phyloP scores from a whole-genome alignment of 1,284 basidiomycete genomes.

The Marasmius tenuissimus region DNA sequence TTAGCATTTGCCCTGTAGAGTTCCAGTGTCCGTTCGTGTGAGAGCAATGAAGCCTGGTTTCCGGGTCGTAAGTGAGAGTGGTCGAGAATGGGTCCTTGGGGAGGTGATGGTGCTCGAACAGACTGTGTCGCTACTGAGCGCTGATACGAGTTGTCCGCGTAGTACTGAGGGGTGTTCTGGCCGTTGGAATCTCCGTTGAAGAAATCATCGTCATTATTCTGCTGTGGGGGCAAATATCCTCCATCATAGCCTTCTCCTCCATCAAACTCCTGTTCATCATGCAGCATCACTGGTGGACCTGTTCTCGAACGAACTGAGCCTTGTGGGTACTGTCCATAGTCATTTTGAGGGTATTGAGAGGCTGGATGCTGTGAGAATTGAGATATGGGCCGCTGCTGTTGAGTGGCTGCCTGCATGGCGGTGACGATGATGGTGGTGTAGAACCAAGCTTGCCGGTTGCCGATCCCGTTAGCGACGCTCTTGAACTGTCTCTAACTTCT shows the following conservation, averaged over 20 bases:
- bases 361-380: no score
- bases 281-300: slow-evolving; percentile 1
- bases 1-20: slow-evolving; percentile 97
- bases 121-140: slow-evolving; percentile 39
- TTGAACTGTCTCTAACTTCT: no score
- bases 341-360: no score
- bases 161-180: slow-evolving; percentile 7
- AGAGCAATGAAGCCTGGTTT: slow-evolving; percentile 87
- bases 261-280: slow-evolving; percentile 9
- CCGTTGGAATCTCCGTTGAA: slow-evolving; percentile 6
- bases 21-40: slow-evolving; percentile 94
- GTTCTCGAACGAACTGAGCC: slow-evolving; percentile 4
- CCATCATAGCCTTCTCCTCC: slow-evolving; percentile 8
- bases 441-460: no score
- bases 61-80: slow-evolving; percentile 95
- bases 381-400: no score
- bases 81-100: slow-evolving; percentile 74
- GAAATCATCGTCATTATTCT: slow-evolving; percentile 12
- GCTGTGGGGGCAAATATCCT: slow-evolving; percentile 8
- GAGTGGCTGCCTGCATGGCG: no score
- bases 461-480: no score
- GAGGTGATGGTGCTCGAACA: slow-evolving; percentile 52
- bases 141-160: slow-evolving; percentile 16
- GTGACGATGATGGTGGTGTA: no score
- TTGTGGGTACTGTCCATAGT: neutral